Conservation (phyloP, 2,329 filamentous ascomycete genomes). For the Trichoderma semiorbis region DNA sequence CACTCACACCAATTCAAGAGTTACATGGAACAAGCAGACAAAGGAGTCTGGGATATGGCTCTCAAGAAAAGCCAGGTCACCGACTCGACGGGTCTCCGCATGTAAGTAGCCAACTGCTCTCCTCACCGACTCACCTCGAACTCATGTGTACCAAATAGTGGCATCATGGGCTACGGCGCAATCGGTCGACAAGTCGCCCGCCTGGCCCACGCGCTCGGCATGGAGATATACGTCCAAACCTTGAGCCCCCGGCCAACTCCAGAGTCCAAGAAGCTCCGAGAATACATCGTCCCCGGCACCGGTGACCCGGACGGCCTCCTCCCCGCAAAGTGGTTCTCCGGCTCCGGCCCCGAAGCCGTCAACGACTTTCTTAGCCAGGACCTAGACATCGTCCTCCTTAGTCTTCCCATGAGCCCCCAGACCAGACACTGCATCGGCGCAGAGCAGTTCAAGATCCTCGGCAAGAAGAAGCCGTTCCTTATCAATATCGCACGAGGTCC, state of each 20-base stretch:
- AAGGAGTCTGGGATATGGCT: conserved; percentile 28
- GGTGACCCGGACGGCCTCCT: conserved; percentile 43
- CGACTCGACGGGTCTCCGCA: conserved; percentile 35
- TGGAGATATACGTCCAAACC: conserved; percentile 67
- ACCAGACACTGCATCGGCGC: conserved; percentile 42
- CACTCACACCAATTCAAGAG: conserved; percentile 31
- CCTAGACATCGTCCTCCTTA: conserved; percentile 43
- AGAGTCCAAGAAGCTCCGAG: conserved; percentile 51
- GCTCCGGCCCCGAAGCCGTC: conserved; percentile 31
- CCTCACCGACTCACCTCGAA: background rate
- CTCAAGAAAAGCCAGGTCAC: conserved; percentile 19
- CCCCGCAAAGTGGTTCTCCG: conserved; percentile 42
- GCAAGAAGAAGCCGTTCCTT: conserved; percentile 49
- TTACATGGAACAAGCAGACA: conserved; percentile 30
- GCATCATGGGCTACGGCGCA: conserved; percentile 43
- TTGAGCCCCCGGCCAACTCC: conserved; percentile 56
- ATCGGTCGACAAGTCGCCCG: conserved; percentile 43
- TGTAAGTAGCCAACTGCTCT: conserved; percentile 26
- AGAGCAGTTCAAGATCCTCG: conserved; percentile 41
- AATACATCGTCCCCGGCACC: conserved; percentile 63
- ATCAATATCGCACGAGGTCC: conserved; percentile 61
- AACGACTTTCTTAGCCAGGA: conserved; percentile 42
- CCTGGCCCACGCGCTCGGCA: conserved; percentile 58
- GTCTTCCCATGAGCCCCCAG: conserved; percentile 38
- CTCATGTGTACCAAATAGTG: conserved; percentile 22